Conservation (phyloP, 441 rosid species). For the Eruca vesicaria region DNA sequence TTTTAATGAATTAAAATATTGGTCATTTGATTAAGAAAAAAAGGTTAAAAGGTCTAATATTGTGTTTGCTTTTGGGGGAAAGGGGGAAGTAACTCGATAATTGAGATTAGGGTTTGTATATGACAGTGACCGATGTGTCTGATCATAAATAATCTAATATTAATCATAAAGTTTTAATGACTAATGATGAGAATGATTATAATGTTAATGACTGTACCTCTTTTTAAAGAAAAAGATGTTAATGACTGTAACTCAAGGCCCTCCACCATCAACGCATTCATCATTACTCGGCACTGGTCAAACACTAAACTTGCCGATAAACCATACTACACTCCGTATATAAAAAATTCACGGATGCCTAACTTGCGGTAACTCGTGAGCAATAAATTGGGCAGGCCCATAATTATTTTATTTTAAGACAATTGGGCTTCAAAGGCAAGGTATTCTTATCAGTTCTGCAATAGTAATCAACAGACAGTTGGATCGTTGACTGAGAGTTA, state of each 20-base stretch:
- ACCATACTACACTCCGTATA: background rate
- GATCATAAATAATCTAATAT: background rate
- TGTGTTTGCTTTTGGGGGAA: background rate
- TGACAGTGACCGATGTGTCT: slow-evolving; percentile 38
- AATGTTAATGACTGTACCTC: background rate
- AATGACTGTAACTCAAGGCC: background rate
- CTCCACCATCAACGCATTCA: slow-evolving; percentile 1
- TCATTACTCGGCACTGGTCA: background rate
- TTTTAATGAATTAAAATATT: background rate
- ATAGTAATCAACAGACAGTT: background rate
- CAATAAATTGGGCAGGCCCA: background rate
- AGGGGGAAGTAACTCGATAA: slow-evolving; percentile 32
- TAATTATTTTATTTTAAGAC: background rate
- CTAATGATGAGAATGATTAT: slow-evolving; percentile 23
- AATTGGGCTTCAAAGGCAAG: background rate
- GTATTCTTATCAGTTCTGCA: background rate
- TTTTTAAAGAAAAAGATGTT: no score
- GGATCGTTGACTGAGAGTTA: background rate
- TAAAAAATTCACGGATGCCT: background rate
- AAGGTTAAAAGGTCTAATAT: background rate
- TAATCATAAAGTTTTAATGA: slow-evolving; percentile 17
- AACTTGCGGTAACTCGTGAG: background rate
- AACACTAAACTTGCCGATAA: background rate
- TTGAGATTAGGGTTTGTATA: slow-evolving; percentile 35
- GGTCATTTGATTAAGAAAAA: background rate